These are phyloP conservation scores for Pseudonitzschia multistriata DNA, from an alignment of 108 stramenopile species.

Conservation along the genomic window DNA sequence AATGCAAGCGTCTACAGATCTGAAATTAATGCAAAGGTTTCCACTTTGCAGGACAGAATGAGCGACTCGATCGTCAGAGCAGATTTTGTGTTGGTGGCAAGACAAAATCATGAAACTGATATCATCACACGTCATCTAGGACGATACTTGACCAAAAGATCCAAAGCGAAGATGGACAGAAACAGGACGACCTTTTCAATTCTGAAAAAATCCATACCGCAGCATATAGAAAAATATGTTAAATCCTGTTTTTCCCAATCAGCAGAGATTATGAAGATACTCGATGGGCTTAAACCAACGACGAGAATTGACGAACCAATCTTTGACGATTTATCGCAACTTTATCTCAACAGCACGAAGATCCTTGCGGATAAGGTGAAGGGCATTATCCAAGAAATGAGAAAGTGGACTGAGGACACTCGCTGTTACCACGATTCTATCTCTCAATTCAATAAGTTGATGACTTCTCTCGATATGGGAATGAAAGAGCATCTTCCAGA, in stretches of 20 bases:
- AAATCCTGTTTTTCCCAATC: constrained; percentile 19
- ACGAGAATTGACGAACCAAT: constrained; percentile 11
- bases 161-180: background rate
- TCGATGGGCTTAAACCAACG: constrained; percentile 38
- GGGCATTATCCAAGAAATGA: background rate
- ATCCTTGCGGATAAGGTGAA: constrained; percentile 24
- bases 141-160: background rate
- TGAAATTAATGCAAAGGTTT: background rate
- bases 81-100: background rate
- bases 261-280: constrained; percentile 27
- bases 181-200: background rate
- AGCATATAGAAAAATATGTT: constrained; percentile 9
- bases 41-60: background rate
- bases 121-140: background rate
- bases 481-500: constrained; percentile 15
- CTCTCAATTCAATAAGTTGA: background rate
- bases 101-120: background rate
- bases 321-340: constrained; percentile 20
- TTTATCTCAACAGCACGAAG: constrained; percentile 31
- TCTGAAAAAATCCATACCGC: background rate
- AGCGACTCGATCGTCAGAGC: background rate
- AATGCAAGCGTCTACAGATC: background rate
- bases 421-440: constrained; percentile 46
- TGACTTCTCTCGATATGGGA: constrained; percentile 11
- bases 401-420: constrained; percentile 14